These are phyloP conservation scores for Zasmidium citrigriseum DNA, from an alignment of 2,329 filamentous ascomycete species.

Conservation along the genomic window DNA sequence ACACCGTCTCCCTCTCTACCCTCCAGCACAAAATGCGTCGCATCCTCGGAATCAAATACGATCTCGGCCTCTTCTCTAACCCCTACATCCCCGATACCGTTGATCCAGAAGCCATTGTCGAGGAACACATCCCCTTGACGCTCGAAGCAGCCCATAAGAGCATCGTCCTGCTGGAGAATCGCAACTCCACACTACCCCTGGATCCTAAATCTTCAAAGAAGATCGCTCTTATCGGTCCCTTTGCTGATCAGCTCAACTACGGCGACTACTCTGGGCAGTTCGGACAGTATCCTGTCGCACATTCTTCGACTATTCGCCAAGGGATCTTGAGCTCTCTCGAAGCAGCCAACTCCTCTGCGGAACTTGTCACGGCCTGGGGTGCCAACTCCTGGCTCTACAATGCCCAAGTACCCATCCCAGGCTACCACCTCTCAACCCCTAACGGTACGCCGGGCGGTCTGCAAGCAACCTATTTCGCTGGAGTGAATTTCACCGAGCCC, in stretches of 20 bases:
- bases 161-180: constrained; percentile 18
- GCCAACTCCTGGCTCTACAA: constrained; percentile 20
- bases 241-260: constrained; percentile 15
- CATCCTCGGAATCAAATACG: constrained; percentile 18
- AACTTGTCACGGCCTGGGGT: constrained; percentile 17
- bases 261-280: constrained; percentile 23
- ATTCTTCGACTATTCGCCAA: constrained; percentile 18
- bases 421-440: constrained; percentile 16
- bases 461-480: constrained; percentile 18
- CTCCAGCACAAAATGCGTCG: constrained; percentile 16
- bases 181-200: constrained; percentile 12
- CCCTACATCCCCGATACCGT: constrained; percentile 18
- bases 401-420: constrained; percentile 16
- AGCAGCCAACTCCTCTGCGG: constrained; percentile 2
- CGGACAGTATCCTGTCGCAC: constrained; percentile 14
- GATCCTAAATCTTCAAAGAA: background rate
- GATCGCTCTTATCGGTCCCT: constrained; percentile 19
- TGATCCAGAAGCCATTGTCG: constrained; percentile 11
- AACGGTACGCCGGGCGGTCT: constrained; percentile 14
- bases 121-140: constrained; percentile 12
- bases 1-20: constrained; percentile 8
- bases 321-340: constrained; percentile 9
- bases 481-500: constrained; percentile 15
- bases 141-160: constrained; percentile 18
- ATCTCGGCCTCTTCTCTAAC: constrained; percentile 18